These are phyloP conservation scores for Colletotrichum nymphaeae DNA, from an alignment of 2,329 filamentous ascomycete genomes.

Conservation along the genomic window DNA sequence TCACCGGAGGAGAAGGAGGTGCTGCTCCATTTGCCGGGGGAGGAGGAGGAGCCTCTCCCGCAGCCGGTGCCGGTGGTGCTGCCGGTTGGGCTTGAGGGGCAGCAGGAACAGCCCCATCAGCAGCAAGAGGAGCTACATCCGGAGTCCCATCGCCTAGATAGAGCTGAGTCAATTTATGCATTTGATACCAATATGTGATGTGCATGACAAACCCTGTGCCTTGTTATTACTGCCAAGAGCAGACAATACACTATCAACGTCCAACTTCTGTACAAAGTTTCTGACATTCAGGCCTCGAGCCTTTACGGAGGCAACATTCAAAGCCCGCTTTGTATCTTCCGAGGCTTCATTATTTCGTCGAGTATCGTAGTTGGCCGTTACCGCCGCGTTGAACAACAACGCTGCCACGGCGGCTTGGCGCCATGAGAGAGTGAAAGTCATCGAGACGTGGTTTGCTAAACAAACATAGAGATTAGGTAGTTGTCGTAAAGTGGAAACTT, in stretches of 20 bases:
- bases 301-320: constrained; percentile 4
- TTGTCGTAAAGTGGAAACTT: not conserved
- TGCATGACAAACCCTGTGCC: not conserved
- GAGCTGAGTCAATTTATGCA: not conserved
- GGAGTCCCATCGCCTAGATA: not conserved
- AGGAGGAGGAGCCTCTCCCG: not conserved
- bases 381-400: constrained; percentile 27
- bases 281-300: not conserved
- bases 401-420: constrained; percentile 28
- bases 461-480: not conserved
- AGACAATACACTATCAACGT: constrained; percentile 9
- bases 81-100: not conserved
- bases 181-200: rapidly evolving
- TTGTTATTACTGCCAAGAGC: not conserved
- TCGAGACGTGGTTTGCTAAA: not conserved
- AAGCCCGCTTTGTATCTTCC: constrained; percentile 18
- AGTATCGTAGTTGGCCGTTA: constrained; percentile 21
- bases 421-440: constrained; percentile 19
- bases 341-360: constrained; percentile 7
- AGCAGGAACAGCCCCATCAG: constrained; percentile 7
- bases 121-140: constrained; percentile 1
- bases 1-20: not conserved
- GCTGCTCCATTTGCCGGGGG: not conserved
- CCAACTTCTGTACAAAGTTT: constrained; percentile 22
- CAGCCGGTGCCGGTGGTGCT: not conserved